Conservation (phyloP, 768 basidiomycete genomes). For the Chlorophyllum brunneum region DNA sequence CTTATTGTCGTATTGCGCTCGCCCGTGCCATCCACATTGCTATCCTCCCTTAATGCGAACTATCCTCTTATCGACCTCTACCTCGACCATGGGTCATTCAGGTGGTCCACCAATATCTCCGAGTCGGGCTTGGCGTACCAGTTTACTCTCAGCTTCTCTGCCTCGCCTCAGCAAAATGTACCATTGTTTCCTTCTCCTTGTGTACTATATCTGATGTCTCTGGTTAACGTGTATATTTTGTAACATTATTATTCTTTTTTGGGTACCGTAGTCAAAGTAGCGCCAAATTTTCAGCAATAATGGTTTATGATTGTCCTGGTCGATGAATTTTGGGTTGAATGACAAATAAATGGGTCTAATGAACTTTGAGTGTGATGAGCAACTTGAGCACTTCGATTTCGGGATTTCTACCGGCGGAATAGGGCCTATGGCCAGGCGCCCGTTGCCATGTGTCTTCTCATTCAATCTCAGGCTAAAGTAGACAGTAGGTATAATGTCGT, state of each 20-base stretch:
- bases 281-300: conserved; percentile 5
- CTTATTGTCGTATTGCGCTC: conserved; percentile 12
- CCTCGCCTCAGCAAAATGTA: conserved; percentile 11
- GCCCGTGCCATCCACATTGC: conserved; percentile 5
- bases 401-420: too few species aligned
- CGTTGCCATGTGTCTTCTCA: too few species aligned
- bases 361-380: too few species aligned
- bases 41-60: conserved; percentile 2
- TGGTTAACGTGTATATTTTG: conserved; percentile 6
- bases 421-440: too few species aligned
- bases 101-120: neutral
- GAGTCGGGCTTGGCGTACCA: neutral
- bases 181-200: conserved; percentile 1
- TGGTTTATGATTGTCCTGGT: conserved; percentile 1
- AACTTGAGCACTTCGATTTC: too few species aligned
- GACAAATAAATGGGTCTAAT: conserved; percentile 3
- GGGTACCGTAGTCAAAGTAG: conserved; percentile 10
- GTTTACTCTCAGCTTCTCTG: neutral
- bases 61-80: neutral
- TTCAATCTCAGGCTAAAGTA: too few species aligned
- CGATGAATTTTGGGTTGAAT: conserved; percentile 7
- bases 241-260: conserved; percentile 10
- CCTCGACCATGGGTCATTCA: neutral
- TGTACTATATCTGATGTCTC: conserved; percentile 1
- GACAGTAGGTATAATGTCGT: too few species aligned